Percentiles rank a stretch among this genome's conserved stretches.
Conservation (phyloP, 257 asterid species). For the Jasminum sambac region DNA sequence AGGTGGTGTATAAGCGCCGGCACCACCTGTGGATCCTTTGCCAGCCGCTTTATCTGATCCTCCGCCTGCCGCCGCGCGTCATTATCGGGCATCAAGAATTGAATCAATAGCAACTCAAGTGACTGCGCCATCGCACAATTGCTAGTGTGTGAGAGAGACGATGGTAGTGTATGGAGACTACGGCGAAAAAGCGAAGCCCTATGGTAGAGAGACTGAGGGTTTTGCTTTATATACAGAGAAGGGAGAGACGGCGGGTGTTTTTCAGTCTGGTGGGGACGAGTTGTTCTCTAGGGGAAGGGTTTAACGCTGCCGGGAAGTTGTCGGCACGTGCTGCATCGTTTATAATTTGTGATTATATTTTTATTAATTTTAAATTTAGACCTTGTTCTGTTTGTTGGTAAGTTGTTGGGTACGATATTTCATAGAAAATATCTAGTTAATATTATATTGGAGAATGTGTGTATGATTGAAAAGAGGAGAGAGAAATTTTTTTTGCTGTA, state of each 20-base stretch:
- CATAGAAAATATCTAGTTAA: too few relatives aligned
- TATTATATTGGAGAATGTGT: too few relatives aligned
- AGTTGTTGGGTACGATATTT: too few relatives aligned
- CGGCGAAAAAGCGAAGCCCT: conserved; percentile 40
- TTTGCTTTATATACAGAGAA: conserved; percentile 32
- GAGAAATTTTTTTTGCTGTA: too few relatives aligned
- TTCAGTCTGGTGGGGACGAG: conserved; percentile 28
- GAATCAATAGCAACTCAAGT: conserved; percentile 80
- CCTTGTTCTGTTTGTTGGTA: too few relatives aligned
- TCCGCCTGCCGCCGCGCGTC: conserved; percentile 99
- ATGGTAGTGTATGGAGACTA: conserved; percentile 31
- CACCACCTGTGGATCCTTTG: conserved; percentile 97
- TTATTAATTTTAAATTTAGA: too few relatives aligned
- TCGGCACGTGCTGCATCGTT: conserved; percentile 28
- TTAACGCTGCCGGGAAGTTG: conserved; percentile 28
- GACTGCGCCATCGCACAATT: conserved; percentile 80
- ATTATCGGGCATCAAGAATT: conserved; percentile 95
- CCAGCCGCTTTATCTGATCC: conserved; percentile 91
- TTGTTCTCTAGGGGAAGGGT: conserved; percentile 13
- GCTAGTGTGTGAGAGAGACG: conserved; percentile 21
- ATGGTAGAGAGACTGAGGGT: conserved; percentile 26
- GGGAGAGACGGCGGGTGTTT: conserved; percentile 34
- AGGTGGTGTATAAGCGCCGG: conserved; percentile 91
- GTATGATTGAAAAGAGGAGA: too few relatives aligned
- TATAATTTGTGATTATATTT: too few relatives aligned